Evolutionary conservation across 495 filamentous ascomycete genomes (phyloP).

Genomic region (Neurospora sp.): DNA sequence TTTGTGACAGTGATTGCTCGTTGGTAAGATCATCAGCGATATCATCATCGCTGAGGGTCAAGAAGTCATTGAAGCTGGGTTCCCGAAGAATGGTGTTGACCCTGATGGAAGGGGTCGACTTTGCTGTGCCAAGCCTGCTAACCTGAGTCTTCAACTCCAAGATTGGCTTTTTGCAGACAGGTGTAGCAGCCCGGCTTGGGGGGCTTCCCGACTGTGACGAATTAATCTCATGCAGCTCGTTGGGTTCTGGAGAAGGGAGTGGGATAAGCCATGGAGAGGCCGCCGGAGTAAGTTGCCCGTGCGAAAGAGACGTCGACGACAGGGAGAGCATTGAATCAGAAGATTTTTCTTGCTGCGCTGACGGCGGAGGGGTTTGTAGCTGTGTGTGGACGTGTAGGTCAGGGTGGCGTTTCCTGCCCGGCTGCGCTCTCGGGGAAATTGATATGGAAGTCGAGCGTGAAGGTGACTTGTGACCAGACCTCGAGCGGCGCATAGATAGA

Average conservation of each 20-base stretch:
- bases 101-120: background rate
- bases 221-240: background rate
- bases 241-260: background rate
- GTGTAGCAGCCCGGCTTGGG: background rate
- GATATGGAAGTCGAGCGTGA: conserved; percentile 7
- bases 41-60: conserved; percentile 36
- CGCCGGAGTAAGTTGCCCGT: conserved; percentile 7
- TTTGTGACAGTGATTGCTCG: background rate
- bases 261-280: conserved; percentile 16
- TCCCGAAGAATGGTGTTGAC: conserved; percentile 21
- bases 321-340: background rate
- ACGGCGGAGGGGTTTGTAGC: conserved; percentile 10
- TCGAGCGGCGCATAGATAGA: conserved; percentile 3
- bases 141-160: background rate
- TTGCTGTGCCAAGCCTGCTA: background rate
- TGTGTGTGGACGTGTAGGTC: background rate
- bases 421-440: conserved; percentile 13
- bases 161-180: background rate
- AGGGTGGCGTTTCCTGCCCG: conserved; percentile 5
- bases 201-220: background rate
- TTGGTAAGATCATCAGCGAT: conserved; percentile 26
- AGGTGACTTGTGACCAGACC: conserved; percentile 7
- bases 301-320: background rate
- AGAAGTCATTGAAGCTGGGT: conserved; percentile 37
- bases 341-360: conserved; percentile 7